Conservation (phyloP, 73 alveolate genomes). For the Tetrahymena elliotti region DNA sequence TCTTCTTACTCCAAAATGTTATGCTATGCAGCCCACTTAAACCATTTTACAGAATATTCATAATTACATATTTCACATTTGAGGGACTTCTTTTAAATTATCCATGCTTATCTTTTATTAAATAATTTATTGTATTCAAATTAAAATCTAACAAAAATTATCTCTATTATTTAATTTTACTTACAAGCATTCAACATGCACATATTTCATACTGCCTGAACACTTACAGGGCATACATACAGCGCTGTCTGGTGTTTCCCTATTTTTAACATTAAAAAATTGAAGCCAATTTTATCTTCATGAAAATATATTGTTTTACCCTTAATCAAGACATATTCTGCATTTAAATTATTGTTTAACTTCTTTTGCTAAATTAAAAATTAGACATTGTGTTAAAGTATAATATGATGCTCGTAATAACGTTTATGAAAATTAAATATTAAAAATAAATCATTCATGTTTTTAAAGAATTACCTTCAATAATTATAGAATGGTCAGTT, state of each 20-base stretch:
- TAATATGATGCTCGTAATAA: not conserved
- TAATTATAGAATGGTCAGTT: not conserved
- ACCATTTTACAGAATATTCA: not conserved
- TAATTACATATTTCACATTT: not conserved
- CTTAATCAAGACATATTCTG: not conserved
- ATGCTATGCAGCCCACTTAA: not conserved
- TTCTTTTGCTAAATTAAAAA: not conserved
- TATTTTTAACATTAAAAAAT: not conserved
- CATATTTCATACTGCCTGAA: slow-evolving; percentile 56
- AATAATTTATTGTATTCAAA: not conserved
- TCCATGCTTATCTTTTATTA: not conserved
- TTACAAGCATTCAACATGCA: slow-evolving; percentile 49
- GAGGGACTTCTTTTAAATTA: not conserved
- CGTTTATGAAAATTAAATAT: too few species aligned
- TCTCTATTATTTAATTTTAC: not conserved
- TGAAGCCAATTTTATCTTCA: not conserved
- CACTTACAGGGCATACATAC: slow-evolving; percentile 58
- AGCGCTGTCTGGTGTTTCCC: slow-evolving; percentile 35
- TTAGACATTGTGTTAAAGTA: not conserved
- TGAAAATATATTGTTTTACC: not conserved
- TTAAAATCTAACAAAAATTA: not conserved
- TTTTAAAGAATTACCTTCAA: not conserved
- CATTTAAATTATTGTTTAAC: not conserved
- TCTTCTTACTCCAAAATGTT: not conserved
- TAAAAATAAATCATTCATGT: not conserved